Percentiles rank a stretch among this genome's conserved stretches.
These are phyloP conservation scores for Colletotrichum truncatum DNA, from an alignment of 2,329 filamentous ascomycete genomes.

Conservation along the genomic window DNA sequence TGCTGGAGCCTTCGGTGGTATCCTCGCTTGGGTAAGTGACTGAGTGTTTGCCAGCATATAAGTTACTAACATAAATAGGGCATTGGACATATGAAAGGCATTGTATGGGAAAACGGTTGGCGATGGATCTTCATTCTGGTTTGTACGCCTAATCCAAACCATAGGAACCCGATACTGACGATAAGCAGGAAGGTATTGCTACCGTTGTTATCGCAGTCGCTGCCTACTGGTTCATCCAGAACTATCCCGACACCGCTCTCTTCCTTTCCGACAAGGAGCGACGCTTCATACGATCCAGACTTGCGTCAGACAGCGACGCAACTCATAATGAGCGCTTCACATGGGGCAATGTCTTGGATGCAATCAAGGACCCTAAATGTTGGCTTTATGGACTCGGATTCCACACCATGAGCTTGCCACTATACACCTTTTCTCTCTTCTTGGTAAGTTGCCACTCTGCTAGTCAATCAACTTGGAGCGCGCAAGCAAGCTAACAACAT, in stretches of 20 bases:
- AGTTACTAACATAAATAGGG: conserved; percentile 42
- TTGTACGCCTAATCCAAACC: background rate
- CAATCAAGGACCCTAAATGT: conserved; percentile 73
- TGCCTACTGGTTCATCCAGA: conserved; percentile 70
- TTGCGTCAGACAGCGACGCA: conserved; percentile 75
- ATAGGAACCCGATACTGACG: no score
- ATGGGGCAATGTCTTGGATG: conserved; percentile 72
- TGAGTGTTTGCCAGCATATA: rapidly evolving
- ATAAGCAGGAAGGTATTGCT: conserved; percentile 60
- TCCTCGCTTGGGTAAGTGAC: conserved; percentile 58
- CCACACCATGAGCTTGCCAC: conserved; percentile 75
- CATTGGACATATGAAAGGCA: conserved; percentile 61
- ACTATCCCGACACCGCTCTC: conserved; percentile 68
- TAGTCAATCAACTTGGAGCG: rapidly evolving
- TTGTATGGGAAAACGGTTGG: conserved; percentile 63
- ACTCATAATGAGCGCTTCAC: conserved; percentile 74
- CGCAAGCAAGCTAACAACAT: background rate
- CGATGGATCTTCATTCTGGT: conserved; percentile 70
- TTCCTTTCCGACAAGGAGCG: conserved; percentile 66
- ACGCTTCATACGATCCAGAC: conserved; percentile 66
- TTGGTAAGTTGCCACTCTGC: conserved; percentile 50
- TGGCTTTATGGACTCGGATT: conserved; percentile 79
- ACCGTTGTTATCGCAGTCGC: conserved; percentile 60
- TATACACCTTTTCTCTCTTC: conserved; percentile 66
- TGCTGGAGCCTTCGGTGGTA: conserved; percentile 65